Base-by-base conservation (phyloP, 257 asterid genomes). In the Henckelia pumila region DNA sequence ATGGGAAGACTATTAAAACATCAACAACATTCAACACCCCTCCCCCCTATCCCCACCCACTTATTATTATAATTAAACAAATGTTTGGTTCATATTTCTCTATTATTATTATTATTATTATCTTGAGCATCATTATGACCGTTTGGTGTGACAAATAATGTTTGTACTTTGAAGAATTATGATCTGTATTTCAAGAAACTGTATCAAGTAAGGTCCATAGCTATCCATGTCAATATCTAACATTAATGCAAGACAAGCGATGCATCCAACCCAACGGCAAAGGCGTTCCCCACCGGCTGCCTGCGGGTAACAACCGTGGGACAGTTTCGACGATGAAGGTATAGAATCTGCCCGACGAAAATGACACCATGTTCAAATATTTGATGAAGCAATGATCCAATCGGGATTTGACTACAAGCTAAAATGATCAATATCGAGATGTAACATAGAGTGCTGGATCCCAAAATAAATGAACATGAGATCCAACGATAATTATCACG, bases 1-100 rank as follows among this genome's bases (percentile, higher is more conserved):
- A 77, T 81, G 74, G 73, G 73, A 89, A 86, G 91, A 79, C 82
- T 81, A 84, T 69, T 73, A 49, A 68, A 78, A 80, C 71, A 79
- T 79, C 78, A 2, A 26, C 29, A 26, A n/a, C n/a, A n/a, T n/a
- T n/a, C n/a, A n/a, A n/a, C n/a, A n/a, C n/a, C n/a, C n/a, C n/a
- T n/a, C 4, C 4, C 29, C 29, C 29, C 26, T 25, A 68, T 62
- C 29, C 77, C 61, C 73, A 69, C 82, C 81, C 81, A 76, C 84
- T 80, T 57, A 69, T 65, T 74, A 72, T 62, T 77, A 77, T 33
- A 3, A 33, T 13, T 10, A 40, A 79, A 78, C 81, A 78, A 44
- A 70, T 77, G 72, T 73, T 75, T 70, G 81, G 84, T 76, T 73
- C 80, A 72, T 76, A 70, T 59, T 50, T 73, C 55, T 24, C 3